A percentile compares a stretch with the other conserved stretches of the same genome.
Evolutionary conservation across 768 basidiomycete genomes (phyloP).

Genomic region (Polyporus arcularius): DNA sequence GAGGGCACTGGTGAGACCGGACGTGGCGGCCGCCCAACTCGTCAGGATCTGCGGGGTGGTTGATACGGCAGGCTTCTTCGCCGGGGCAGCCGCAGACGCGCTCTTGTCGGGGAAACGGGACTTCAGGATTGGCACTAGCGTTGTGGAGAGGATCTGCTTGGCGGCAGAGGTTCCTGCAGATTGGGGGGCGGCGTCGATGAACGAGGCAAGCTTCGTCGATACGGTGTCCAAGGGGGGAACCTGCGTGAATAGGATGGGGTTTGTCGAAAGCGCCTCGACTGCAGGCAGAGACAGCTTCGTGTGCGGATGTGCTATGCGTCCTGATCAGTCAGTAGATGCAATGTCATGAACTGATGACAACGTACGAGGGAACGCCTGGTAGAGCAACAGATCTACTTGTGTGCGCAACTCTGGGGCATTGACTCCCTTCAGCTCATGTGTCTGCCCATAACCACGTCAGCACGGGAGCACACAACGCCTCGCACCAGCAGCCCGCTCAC

Average conservation of each 20-base stretch:
- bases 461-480: neutral
- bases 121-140: slow-evolving; percentile 67
- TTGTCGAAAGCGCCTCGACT: slow-evolving; percentile 61
- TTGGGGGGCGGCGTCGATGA: slow-evolving; percentile 53
- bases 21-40: slow-evolving; percentile 51
- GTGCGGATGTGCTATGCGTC: slow-evolving; percentile 72
- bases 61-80: slow-evolving; percentile 24
- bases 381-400: slow-evolving; percentile 74
- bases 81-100: neutral
- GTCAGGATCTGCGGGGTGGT: slow-evolving; percentile 42
- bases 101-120: slow-evolving; percentile 45
- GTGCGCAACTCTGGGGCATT: slow-evolving; percentile 67
- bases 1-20: slow-evolving; percentile 45
- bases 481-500: slow-evolving; percentile 35
- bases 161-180: slow-evolving; percentile 38
- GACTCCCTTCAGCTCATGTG: slow-evolving; percentile 72
- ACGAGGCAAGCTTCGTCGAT: slow-evolving; percentile 57
- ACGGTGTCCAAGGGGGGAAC: slow-evolving; percentile 70
- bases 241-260: slow-evolving; percentile 76
- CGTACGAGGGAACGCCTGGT: slow-evolving; percentile 80
- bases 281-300: slow-evolving; percentile 57
- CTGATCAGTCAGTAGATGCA: neutral
- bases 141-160: slow-evolving; percentile 49
- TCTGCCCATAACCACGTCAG: slow-evolving; percentile 36
- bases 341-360: slow-evolving; percentile 14